Conservation (phyloP, 1,284 basidiomycete genomes). For the Leccinum angustisporum region DNA sequence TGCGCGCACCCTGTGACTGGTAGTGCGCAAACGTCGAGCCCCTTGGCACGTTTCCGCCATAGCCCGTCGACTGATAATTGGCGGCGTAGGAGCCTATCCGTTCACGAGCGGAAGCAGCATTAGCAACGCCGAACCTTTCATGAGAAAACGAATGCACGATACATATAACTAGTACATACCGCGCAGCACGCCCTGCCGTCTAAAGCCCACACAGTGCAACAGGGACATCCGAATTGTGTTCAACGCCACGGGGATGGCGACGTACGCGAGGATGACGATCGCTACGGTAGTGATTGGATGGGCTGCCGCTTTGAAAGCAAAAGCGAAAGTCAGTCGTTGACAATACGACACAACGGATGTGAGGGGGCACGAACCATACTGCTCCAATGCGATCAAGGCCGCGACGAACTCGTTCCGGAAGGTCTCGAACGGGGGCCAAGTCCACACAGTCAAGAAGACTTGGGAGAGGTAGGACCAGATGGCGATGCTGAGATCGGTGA, state of each 20-base stretch:
- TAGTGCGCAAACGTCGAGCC: conserved; percentile 7
- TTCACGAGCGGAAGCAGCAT: neutral
- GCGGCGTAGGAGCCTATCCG: conserved; percentile 11
- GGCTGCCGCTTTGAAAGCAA: neutral
- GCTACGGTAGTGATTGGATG: conserved; percentile 16
- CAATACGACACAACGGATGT: neutral
- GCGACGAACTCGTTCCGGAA: conserved; percentile 23
- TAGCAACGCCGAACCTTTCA: neutral
- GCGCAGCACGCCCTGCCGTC: conserved; percentile 7
- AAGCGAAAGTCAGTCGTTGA: neutral
- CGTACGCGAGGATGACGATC: conserved; percentile 14
- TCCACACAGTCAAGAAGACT: conserved; percentile 20
- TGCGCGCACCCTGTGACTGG: conserved; percentile 14
- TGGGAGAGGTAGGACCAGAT: conserved; percentile 17
- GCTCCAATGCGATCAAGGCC: conserved; percentile 10
- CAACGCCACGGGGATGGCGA: conserved; percentile 12
- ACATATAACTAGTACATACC: conserved; percentile 10
- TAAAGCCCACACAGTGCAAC: neutral
- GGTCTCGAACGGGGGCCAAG: conserved; percentile 26
- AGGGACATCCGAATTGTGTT: neutral
- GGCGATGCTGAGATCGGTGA: conserved; percentile 4
- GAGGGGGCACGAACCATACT: conserved; percentile 20
- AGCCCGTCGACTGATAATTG: conserved; percentile 25
- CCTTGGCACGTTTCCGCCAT: conserved; percentile 19
- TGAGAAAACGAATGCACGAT: neutral